Conservation (phyloP, 202 grass and related monocot genomes). For the Setaria italica region DNA sequence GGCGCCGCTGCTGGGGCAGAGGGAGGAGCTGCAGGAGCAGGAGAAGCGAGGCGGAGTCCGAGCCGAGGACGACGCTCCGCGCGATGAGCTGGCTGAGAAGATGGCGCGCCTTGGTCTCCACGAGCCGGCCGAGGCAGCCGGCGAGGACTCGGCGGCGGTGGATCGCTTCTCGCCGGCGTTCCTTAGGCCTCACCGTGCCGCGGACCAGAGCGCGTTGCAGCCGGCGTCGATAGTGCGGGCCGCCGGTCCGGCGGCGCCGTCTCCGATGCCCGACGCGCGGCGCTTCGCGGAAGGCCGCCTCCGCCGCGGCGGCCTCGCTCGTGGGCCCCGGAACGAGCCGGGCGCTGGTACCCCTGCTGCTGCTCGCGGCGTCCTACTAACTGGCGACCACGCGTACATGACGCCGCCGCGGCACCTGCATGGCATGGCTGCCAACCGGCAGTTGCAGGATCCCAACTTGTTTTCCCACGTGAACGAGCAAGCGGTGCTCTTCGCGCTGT, state of each 20-base stretch:
- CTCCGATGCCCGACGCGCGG: neutral
- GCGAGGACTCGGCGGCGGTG: neutral
- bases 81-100: neutral
- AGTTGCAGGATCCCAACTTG: neutral
- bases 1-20: neutral
- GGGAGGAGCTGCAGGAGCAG: neutral
- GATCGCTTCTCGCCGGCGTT: neutral
- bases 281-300: neutral
- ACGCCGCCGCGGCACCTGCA: neutral
- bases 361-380: neutral
- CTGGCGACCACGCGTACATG: neutral
- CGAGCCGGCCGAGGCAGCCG: neutral
- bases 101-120: neutral
- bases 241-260: neutral
- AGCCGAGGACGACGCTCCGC: neutral
- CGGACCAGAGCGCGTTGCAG: neutral
- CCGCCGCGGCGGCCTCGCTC: neutral
- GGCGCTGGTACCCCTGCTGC: neutral
- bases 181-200: neutral
- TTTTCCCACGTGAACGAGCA: neutral
- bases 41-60: neutral
- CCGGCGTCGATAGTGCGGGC: neutral
- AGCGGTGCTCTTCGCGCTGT: conserved; percentile 1
- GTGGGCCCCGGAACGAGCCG: neutral
- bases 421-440: neutral